Percentiles rank a stretch among this genome's conserved stretches.
phyloP scores from a whole-genome alignment of 1,284 basidiomycete genomes.

The Ganoderma lucidum region DNA sequence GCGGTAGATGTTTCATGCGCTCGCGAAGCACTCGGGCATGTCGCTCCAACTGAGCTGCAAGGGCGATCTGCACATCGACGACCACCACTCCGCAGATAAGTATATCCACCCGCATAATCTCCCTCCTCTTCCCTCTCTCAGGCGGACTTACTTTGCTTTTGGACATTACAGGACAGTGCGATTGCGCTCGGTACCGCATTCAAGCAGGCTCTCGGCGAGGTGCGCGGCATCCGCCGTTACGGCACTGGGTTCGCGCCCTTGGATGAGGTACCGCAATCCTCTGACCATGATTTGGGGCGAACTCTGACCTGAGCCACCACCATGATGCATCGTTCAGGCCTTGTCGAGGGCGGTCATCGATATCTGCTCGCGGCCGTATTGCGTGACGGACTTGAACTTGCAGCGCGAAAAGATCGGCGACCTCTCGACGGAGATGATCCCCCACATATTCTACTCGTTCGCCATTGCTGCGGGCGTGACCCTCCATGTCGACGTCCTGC shows the following conservation, averaged over 20 bases:
- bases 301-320: constrained; percentile 2
- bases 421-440: constrained; percentile 97
- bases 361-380: constrained; percentile 97
- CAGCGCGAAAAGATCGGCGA: constrained; percentile 98
- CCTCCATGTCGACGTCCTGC: constrained; percentile 92
- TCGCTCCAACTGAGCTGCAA: constrained; percentile 90
- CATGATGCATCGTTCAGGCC: constrained; percentile 59
- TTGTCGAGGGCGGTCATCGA: constrained; percentile 96
- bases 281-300: not conserved
- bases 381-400: constrained; percentile 89
- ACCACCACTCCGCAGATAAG: constrained; percentile 98
- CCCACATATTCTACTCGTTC: constrained; percentile 94
- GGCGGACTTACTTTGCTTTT: constrained; percentile 24
- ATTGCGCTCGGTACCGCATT: constrained; percentile 95
- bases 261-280: constrained; percentile 78
- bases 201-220: constrained; percentile 94
- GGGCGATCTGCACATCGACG: constrained; percentile 98
- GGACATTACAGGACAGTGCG: constrained; percentile 83
- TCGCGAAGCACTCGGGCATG: constrained; percentile 95
- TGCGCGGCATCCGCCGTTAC: constrained; percentile 94
- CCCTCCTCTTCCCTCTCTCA: constrained; percentile 23
- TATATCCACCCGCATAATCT: constrained; percentile 39
- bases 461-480: constrained; percentile 92
- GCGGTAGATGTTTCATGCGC: constrained; percentile 90
- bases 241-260: constrained; percentile 97